Percentiles rank a stretch among this genome's conserved stretches.
Conservation (phyloP, 1,284 basidiomycete genomes). For the Naganishia albida region DNA sequence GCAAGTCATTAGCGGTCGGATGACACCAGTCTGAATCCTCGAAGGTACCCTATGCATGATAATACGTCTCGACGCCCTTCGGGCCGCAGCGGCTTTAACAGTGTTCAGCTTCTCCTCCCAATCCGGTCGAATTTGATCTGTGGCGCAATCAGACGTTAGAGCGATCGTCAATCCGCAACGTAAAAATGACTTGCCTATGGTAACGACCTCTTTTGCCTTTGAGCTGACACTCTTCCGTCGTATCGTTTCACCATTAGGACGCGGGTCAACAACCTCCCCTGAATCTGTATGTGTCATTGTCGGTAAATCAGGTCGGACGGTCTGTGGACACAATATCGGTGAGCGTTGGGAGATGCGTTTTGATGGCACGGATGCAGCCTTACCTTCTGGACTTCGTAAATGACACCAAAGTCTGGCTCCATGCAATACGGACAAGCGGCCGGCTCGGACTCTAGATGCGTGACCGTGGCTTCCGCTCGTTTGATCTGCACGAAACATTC, state of each 20-base stretch:
- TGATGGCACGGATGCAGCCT: not conserved
- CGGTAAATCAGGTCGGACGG: slow-evolving; percentile 26
- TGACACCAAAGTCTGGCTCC: slow-evolving; percentile 91
- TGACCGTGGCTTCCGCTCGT: slow-evolving; percentile 86
- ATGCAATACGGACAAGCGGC: slow-evolving; percentile 97
- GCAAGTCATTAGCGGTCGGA: not conserved
- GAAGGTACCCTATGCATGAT: slow-evolving; percentile 80
- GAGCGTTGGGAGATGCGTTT: not conserved
- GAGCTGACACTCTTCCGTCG: slow-evolving; percentile 56
- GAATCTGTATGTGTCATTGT: slow-evolving; percentile 20
- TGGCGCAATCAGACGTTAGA: not conserved
- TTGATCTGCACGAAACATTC: slow-evolving; percentile 99
- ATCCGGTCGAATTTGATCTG: slow-evolving; percentile 89
- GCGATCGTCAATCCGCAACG: not conserved
- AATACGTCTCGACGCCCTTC: slow-evolving; percentile 90
- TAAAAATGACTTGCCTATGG: slow-evolving; percentile 65
- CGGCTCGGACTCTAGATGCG: slow-evolving; percentile 86
- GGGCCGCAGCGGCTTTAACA: slow-evolving; percentile 79
- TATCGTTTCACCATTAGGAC: slow-evolving; percentile 40
- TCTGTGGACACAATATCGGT: slow-evolving; percentile 10
- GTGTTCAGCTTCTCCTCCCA: slow-evolving; percentile 91
- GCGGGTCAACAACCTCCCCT: slow-evolving; percentile 27
- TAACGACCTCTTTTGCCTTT: slow-evolving; percentile 72
- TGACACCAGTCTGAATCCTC: not conserved
- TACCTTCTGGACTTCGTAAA: slow-evolving; percentile 72